These are phyloP conservation scores for Rhododendron mucronatum DNA, from an alignment of 148 eudicot species.

Conservation along the genomic window DNA sequence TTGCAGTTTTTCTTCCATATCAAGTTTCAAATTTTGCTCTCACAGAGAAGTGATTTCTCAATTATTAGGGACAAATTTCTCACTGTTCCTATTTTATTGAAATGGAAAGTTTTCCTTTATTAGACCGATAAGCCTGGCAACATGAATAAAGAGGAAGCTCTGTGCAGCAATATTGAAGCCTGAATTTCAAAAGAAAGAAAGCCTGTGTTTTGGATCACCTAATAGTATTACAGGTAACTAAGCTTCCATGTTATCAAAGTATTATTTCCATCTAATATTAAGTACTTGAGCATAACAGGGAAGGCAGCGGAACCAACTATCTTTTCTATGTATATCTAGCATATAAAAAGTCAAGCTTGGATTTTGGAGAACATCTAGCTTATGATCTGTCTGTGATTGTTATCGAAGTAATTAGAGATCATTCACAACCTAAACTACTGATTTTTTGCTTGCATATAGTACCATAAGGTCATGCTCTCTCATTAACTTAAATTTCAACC, in stretches of 20 bases:
- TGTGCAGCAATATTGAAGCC: too few species aligned
- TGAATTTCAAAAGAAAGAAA: too few species aligned
- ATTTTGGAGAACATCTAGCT: background rate
- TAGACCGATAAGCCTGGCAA: too few species aligned
- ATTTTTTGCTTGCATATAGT: background rate
- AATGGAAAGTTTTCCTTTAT: too few species aligned
- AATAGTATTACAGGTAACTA: background rate
- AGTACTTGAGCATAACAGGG: background rate
- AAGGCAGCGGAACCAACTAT: background rate
- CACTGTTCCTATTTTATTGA: too few species aligned
- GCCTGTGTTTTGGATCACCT: background rate
- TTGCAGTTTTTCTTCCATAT: background rate
- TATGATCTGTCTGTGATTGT: background rate
- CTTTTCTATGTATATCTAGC: background rate
- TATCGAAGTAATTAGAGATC: background rate
- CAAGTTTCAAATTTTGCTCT: background rate
- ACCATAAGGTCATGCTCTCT: background rate
- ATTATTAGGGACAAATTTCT: too few species aligned
- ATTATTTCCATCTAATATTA: too few species aligned
- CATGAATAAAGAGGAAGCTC: too few species aligned
- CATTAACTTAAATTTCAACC: too few species aligned
- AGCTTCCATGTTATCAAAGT: background rate
- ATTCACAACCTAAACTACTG: background rate
- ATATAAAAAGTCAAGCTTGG: background rate
- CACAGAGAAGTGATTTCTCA: background rate